Evolutionary conservation across 2,329 filamentous ascomycete species (phyloP), one percentile per base, ranked within the genome.

Genomic region (Clarireedia monteithiana): DNA sequence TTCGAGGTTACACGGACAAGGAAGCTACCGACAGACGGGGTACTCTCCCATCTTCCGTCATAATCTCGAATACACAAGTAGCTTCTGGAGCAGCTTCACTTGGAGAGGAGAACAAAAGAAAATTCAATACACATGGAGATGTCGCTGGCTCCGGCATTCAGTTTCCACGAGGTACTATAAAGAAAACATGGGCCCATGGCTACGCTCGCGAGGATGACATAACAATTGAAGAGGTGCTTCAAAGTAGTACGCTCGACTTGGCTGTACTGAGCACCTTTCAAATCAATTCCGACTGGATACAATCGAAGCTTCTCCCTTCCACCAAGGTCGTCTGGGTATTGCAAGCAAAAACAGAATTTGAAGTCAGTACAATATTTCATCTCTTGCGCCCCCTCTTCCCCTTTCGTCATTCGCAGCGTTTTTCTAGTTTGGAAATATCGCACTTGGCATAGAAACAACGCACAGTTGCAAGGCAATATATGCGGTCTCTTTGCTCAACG

Each of bases 221-320:
- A 67, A 94, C 84, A 58, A 84, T 97, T 42, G 89, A 95, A 65
- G 91, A 96, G 68, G 81, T 96, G 0, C 71, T 96, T 1, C 87
- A 95, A 68, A 85, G 82, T 59, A 72, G 81, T 1, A 78, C 84
- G 12, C 75, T 97, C 7, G 75, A 88, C 50, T 80, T 90, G 40
- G 91, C 89, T 1, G 80, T 97, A 0, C 73, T 97, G 5, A 95
- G 91, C 63, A 89, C 92, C 0, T 97, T 88, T 63, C 83, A 92
- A 67, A 94, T 89, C 84, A 86, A 97, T 60, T 80, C 86, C 14
- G 79, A 86, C 27, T 69, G 66, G 66, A 54, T 69, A 6, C 49
- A 42, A 15, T 53, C 55, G 12, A 95, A 94, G 68, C 69, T 95
- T 27, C 76, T 89, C 59, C 63, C 61, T 10, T 77, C 69, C 54